Percentiles rank a stretch among this genome's conserved stretches.
These are phyloP conservation scores for Gautieria morchelliformis DNA, from an alignment of 768 basidiomycete species.

Conservation along the genomic window DNA sequence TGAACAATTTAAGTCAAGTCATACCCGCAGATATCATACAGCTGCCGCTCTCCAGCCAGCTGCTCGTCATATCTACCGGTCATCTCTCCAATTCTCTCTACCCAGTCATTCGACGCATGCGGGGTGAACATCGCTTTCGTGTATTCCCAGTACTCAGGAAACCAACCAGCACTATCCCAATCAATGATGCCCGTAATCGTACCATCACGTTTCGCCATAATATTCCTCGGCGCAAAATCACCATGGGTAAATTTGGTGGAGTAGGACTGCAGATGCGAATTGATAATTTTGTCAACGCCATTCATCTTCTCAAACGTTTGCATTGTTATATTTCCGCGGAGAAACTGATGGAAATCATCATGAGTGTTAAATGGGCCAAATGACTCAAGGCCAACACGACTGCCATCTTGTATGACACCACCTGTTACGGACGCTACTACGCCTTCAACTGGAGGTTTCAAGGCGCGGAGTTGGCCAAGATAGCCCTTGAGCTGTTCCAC, in stretches of 20 bases:
- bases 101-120: not conserved
- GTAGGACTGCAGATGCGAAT: not conserved
- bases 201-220: not conserved
- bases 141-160: conserved; percentile 3
- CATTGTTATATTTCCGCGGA: not conserved
- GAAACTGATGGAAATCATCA: conserved; percentile 9
- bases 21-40: not conserved
- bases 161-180: conserved; percentile 5
- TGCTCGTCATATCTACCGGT: not conserved
- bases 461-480: not conserved
- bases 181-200: conserved; percentile 1
- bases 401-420: not conserved
- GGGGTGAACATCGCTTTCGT: not conserved
- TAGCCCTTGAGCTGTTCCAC: not conserved
- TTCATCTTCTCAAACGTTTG: not conserved
- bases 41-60: not conserved
- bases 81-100: not conserved
- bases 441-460: not conserved
- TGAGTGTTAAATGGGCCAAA: conserved; percentile 9
- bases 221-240: conserved; percentile 3
- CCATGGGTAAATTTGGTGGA: not conserved
- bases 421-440: not conserved
- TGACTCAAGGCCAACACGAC: not conserved
- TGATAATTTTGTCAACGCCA: not conserved
- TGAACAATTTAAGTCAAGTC: not conserved